These are phyloP conservation scores for Pelargonium citronellum DNA, from an alignment of 441 rosid genomes.

Conservation along the genomic window DNA sequence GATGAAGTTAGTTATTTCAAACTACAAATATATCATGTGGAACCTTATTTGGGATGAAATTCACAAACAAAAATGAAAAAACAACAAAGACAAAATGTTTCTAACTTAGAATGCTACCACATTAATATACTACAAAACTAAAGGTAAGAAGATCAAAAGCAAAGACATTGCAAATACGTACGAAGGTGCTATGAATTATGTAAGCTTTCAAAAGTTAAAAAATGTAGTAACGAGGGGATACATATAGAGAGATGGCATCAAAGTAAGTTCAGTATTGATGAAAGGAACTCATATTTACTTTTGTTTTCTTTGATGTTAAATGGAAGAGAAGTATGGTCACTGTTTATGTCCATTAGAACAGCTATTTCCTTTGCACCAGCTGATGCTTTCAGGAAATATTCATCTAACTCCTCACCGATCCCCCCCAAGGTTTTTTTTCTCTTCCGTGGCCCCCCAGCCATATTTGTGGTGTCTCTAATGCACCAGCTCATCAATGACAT, in stretches of 20 bases:
- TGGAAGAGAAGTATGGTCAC: conserved; percentile 42
- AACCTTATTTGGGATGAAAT: neutral
- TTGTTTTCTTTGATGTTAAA: conserved; percentile 50
- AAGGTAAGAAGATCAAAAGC: neutral
- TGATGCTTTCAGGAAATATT: conserved; percentile 77
- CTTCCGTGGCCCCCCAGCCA: conserved; percentile 36
- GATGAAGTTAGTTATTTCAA: neutral
- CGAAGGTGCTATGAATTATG: neutral
- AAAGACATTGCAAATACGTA: neutral
- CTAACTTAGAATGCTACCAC: neutral
- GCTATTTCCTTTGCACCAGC: conserved; percentile 67
- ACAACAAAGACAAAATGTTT: neutral
- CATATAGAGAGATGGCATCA: neutral
- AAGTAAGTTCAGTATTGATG: conserved; percentile 1
- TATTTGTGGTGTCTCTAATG: conserved; percentile 41
- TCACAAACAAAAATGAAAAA: neutral
- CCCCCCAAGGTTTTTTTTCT: conserved; percentile 60
- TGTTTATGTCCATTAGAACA: conserved; percentile 59
- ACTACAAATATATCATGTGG: neutral
- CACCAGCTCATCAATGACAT: conserved; percentile 50
- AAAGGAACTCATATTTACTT: conserved; percentile 39
- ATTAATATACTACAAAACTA: neutral
- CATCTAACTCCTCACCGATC: conserved; percentile 72
- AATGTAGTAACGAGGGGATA: neutral
- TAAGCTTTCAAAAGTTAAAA: neutral